A percentile compares a stretch with the other conserved stretches of the same genome.
phyloP scores from a whole-genome alignment of 1,284 basidiomycete species.

The Phellopilus nigrolimitatus region DNA sequence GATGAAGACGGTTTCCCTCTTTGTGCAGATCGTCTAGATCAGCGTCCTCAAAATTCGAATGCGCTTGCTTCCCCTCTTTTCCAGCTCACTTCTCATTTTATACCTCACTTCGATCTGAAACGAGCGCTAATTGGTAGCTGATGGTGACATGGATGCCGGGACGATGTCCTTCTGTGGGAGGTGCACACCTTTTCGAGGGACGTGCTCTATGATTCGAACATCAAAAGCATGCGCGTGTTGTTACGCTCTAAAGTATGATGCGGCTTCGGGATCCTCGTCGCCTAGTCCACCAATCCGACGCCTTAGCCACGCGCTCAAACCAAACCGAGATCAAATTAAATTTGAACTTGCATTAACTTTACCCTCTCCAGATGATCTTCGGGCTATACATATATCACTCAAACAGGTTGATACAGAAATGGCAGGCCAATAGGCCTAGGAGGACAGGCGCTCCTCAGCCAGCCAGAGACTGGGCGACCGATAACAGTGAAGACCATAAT shows the following conservation, averaged over 20 bases:
- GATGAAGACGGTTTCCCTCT: constrained; percentile 68
- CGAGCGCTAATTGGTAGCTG: constrained; percentile 14
- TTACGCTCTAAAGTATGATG: constrained; percentile 89
- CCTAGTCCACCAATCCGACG: background rate
- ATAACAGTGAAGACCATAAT: constrained; percentile 55
- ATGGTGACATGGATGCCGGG: constrained; percentile 65
- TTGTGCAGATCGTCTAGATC: constrained; percentile 51
- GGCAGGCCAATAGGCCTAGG: background rate
- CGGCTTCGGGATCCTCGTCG: background rate
- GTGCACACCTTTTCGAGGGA: constrained; percentile 61
- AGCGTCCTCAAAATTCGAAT: constrained; percentile 58
- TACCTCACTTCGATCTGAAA: background rate
- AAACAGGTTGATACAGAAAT: background rate
- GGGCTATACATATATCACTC: constrained; percentile 33
- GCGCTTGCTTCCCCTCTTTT: too few relatives aligned
- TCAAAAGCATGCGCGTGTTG: constrained; percentile 63
- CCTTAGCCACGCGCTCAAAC: background rate
- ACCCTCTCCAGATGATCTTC: constrained; percentile 49
- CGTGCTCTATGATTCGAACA: constrained; percentile 67
- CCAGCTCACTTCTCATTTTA: too few relatives aligned
- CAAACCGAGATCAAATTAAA: too few relatives aligned
- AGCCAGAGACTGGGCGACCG: constrained; percentile 39
- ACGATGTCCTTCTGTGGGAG: constrained; percentile 69
- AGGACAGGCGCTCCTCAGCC: constrained; percentile 24
- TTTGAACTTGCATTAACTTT: too few relatives aligned